A percentile compares a stretch with the other conserved stretches of the same genome.
Evolutionary conservation across 108 stramenopile species (phyloP).

Genomic region (Nitzschia sp.): DNA sequence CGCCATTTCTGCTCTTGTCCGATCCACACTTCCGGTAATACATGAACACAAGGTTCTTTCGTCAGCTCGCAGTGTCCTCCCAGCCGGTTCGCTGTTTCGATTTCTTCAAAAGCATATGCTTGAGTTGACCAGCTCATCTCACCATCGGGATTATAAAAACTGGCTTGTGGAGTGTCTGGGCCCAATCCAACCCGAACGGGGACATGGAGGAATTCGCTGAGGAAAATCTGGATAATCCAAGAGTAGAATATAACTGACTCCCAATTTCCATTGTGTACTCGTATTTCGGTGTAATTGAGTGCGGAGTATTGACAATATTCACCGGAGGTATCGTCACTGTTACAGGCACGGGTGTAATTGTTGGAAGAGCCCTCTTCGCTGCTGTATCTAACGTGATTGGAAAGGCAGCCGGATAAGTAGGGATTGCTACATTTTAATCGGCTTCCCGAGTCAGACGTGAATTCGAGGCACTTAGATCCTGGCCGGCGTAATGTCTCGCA

Average conservation of each 20-base stretch:
- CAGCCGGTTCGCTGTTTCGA: constrained; percentile 13
- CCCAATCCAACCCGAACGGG: constrained; percentile 29
- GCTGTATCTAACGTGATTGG: constrained; percentile 1
- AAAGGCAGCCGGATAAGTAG: constrained; percentile 37
- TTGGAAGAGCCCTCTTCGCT: not conserved
- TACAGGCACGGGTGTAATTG: constrained; percentile 21
- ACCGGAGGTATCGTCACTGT: constrained; percentile 15
- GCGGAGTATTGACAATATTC: not conserved
- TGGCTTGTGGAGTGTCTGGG: constrained; percentile 8
- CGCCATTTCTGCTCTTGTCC: constrained; percentile 21
- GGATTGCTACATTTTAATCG: constrained; percentile 45
- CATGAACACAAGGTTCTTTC: constrained; percentile 20
- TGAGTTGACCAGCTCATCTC: constrained; percentile 18
- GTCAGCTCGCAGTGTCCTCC: constrained; percentile 15
- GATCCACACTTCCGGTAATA: constrained; percentile 33
- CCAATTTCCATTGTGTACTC: constrained; percentile 37
- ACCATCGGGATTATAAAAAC: constrained; percentile 32
- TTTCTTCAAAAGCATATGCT: constrained; percentile 19
- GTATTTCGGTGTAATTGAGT: constrained; percentile 37
- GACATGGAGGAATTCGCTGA: constrained; percentile 43
- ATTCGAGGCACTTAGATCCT: constrained; percentile 12
- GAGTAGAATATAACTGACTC: constrained; percentile 32
- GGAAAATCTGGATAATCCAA: constrained; percentile 46
- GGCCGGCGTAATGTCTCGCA: constrained; percentile 9
- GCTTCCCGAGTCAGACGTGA: too few relatives aligned